phyloP scores from a whole-genome alignment of 257 asterid species.

The Gentiana straminea region DNA sequence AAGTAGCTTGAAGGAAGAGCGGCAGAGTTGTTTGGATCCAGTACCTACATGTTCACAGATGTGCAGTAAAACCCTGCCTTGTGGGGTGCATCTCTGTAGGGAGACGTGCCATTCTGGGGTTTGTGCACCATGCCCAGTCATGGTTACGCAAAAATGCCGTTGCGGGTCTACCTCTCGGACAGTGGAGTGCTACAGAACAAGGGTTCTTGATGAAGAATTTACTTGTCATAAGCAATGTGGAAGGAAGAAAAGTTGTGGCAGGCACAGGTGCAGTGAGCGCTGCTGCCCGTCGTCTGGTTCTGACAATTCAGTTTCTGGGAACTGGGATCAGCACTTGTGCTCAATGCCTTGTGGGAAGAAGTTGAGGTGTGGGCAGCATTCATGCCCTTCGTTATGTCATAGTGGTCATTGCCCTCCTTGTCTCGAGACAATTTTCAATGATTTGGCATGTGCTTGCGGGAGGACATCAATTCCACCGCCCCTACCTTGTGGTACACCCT shows the following conservation, averaged over 20 bases:
- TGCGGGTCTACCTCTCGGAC: conserved; percentile 84
- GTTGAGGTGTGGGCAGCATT: conserved; percentile 94
- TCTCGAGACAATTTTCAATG: conserved; percentile 73
- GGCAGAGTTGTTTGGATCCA: conserved; percentile 77
- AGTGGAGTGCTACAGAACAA: conserved; percentile 70
- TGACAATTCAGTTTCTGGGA: conserved; percentile 24
- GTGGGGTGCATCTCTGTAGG: conserved; percentile 62
- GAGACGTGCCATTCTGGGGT: conserved; percentile 67
- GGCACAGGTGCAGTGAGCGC: conserved; percentile 92
- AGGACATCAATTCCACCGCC: conserved; percentile 95
- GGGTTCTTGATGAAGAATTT: conserved; percentile 46
- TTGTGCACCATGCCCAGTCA: conserved; percentile 67
- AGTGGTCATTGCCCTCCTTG: conserved; percentile 99
- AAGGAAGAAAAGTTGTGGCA: conserved; percentile 85
- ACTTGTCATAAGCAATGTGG: conserved; percentile 89
- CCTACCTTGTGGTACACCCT: conserved; percentile 84
- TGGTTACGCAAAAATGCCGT: conserved; percentile 76
- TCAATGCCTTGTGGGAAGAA: conserved; percentile 94
- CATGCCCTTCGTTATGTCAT: conserved; percentile 83
- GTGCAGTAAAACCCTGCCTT: conserved; percentile 68
- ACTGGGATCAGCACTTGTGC: conserved; percentile 82
- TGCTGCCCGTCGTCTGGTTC: conserved; percentile 79
- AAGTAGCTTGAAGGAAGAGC: conserved; percentile 47
- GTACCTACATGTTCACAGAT: conserved; percentile 64
- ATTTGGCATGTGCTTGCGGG: conserved; percentile 92